Conservation (phyloP, 2,329 filamentous ascomycete species). For the Chaetoscypha palmicola region DNA sequence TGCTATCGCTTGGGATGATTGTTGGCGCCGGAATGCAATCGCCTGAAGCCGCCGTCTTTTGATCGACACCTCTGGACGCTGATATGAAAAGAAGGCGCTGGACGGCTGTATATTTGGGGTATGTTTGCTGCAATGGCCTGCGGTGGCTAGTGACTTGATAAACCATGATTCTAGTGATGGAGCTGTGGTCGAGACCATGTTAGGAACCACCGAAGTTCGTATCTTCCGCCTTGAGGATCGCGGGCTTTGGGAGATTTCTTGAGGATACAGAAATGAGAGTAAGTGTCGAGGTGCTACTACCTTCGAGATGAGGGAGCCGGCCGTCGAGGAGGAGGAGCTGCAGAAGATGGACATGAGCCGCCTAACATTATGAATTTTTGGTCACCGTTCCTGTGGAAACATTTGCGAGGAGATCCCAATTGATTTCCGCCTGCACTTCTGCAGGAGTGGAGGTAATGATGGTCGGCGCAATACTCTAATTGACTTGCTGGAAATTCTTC, state of each 20-base stretch:
- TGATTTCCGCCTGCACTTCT: no score
- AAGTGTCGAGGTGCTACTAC: conserved; percentile 32
- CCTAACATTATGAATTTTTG: conserved; percentile 47
- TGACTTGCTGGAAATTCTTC: conserved; percentile 4
- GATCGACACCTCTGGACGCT: conserved; percentile 12
- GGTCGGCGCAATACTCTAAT: neutral
- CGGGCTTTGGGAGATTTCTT: conserved; percentile 11
- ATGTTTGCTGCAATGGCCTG: conserved; percentile 26
- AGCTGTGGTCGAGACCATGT: conserved; percentile 12
- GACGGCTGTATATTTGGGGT: conserved; percentile 11
- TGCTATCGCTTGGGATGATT: conserved; percentile 12
- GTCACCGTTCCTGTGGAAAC: conserved; percentile 20
- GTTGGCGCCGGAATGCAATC: conserved; percentile 12
- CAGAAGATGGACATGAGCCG: conserved; percentile 57
- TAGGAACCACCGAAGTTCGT: neutral
- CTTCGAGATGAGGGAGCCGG: conserved; percentile 41
- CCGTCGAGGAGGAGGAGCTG: conserved; percentile 43
- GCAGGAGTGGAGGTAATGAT: no score
- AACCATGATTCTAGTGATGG: conserved; percentile 30
- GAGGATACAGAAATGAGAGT: conserved; percentile 29
- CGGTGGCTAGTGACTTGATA: conserved; percentile 27
- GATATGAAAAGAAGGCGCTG: conserved; percentile 18
- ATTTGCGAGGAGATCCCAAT: conserved; percentile 15
- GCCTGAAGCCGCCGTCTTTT: conserved; percentile 6
- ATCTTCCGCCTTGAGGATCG: conserved; percentile 1